Base-by-base conservation (phyloP, 2,329 filamentous ascomycete genomes). In the Aspergillus amoenus region DNA sequence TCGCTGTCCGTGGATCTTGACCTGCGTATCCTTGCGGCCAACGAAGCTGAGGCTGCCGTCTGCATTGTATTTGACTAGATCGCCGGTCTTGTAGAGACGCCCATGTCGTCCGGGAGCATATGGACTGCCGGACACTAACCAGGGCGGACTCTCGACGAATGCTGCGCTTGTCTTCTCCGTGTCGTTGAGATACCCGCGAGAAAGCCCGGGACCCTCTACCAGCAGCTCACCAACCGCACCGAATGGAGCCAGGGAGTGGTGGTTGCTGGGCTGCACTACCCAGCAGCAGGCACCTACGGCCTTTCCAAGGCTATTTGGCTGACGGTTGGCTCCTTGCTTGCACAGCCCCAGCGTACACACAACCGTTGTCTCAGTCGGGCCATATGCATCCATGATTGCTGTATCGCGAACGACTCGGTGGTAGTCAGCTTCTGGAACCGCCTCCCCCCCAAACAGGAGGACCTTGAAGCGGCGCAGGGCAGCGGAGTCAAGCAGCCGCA, bases 131-230 rank as follows among this genome's bases (percentile, higher is more conserved):
- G 12, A 18, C 7, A 41, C 39, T 3, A 41, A 41, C 39, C 39
- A 41, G 2, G 12, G 12, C 13, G 39, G 39, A 18, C n/a, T 15
- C 12, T 41, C 13, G 39, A 41, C n/a, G 39, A 41, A 41, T n/a
- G 39, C 39, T 8, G 39, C n/a, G 13, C n/a, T 18, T 8, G 39
- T 41, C n/a, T 41, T 18, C n/a, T 41, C n/a, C 69, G 72, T 30
- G 44, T 63, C 27, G 62, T 64, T 3, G 77, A 77, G 75, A 81
- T 77, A 5, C 78, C 76, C 2, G 64, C 61, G 39, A n/a, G 13
- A 15, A 41, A 41, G 12, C 7, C 12, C n/a, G 39, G 39, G 39
- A 3, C 39, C 39, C n/a, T 15, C 39, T 8, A 41, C n/a, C 13
- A 41, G 13, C 39, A 41, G 39, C n/a, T 41, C 39, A 15, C 39